Evolutionary conservation across 2,329 filamentous ascomycete species (phyloP).

Genomic region (Penicillium oxalicum): DNA sequence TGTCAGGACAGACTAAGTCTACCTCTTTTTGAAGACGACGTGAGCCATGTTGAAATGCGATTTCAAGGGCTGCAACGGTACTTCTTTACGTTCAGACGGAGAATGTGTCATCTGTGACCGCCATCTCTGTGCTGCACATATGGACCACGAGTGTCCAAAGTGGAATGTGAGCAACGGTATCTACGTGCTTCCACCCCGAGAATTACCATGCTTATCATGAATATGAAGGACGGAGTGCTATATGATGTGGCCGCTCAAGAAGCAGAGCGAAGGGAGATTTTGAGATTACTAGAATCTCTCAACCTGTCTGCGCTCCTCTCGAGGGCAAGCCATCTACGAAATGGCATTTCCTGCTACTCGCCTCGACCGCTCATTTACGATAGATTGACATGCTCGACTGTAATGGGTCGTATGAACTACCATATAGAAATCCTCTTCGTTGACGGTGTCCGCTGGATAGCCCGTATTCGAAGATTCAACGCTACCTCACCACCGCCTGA

Average conservation of each 20-base stretch:
- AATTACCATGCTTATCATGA: conserved; percentile 8
- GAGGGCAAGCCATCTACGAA: conserved; percentile 32
- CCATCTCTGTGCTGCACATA: conserved; percentile 35
- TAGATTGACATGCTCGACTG: conserved; percentile 26
- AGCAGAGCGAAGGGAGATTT: conserved; percentile 34
- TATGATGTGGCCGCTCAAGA: conserved; percentile 31
- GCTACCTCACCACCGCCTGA: conserved; percentile 35
- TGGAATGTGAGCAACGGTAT: conserved; percentile 31
- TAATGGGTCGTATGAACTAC: conserved; percentile 45
- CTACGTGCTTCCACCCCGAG: not conserved
- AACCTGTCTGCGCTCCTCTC: conserved; percentile 34
- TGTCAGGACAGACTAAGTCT: no score
- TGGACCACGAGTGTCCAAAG: conserved; percentile 32
- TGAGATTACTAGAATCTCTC: conserved; percentile 31
- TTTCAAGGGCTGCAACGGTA: conserved; percentile 25
- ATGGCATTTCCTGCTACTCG: conserved; percentile 34
- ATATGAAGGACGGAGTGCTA: conserved; percentile 28
- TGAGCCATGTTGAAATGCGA: conserved; percentile 31
- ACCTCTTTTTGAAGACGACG: no score
- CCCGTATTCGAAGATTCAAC: conserved; percentile 39
- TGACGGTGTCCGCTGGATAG: conserved; percentile 41
- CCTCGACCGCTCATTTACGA: conserved; percentile 34
- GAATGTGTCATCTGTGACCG: conserved; percentile 37
- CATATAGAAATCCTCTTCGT: conserved; percentile 41
- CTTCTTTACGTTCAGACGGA: conserved; percentile 33